A percentile compares a stretch with the other conserved stretches of the same genome.
Conservation (phyloP, 257 asterid genomes). For the Solanum pinnatisectum region DNA sequence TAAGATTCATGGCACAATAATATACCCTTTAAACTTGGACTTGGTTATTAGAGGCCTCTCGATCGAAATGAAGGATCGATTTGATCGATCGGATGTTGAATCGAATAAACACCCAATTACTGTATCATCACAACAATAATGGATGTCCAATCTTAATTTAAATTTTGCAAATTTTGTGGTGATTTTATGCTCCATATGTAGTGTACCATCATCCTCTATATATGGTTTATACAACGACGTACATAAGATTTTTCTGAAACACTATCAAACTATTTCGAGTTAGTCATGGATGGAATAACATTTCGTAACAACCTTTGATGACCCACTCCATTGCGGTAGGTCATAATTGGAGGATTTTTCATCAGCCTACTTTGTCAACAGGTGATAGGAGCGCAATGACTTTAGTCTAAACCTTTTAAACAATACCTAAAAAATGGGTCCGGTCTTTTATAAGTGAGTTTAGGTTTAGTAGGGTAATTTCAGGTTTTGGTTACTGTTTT, state of each 20-base stretch:
- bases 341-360: background rate
- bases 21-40: background rate
- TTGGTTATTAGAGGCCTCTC: background rate
- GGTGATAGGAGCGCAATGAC: background rate
- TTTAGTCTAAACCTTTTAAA: background rate
- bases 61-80: background rate
- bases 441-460: background rate
- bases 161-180: background rate
- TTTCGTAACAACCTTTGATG: background rate
- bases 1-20: background rate
- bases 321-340: background rate
- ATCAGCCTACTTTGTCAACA: background rate
- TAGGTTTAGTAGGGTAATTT: background rate
- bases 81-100: background rate
- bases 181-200: background rate
- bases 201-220: background rate
- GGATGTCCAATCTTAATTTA: background rate
- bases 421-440: background rate
- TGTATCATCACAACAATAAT: background rate
- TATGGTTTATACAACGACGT: background rate
- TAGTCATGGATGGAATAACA: background rate
- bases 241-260: background rate
- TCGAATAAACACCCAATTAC: background rate
- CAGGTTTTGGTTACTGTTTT: background rate
- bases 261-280: background rate